Percentiles rank a stretch among this genome's conserved stretches.
These are phyloP conservation scores for Selenicereus undatus DNA, from an alignment of 148 eudicot genomes.

Conservation along the genomic window DNA sequence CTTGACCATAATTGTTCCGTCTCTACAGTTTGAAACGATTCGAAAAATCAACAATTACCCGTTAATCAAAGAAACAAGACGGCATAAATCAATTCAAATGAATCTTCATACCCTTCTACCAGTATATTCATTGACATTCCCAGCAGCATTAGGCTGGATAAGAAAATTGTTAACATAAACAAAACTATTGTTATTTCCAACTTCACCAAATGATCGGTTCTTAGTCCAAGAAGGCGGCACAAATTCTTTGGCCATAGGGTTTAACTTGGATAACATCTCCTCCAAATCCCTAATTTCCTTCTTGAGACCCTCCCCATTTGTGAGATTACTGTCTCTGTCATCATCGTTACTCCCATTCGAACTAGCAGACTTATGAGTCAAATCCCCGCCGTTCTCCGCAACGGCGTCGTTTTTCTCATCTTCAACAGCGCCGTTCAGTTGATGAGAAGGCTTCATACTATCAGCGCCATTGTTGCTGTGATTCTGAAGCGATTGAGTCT, in stretches of 20 bases:
- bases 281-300: conserved; percentile 67
- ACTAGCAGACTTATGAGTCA: conserved; percentile 14
- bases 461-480: background rate
- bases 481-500: conserved; percentile 8
- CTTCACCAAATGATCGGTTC: conserved; percentile 18
- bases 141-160: conserved; percentile 38
- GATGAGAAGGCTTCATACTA: background rate
- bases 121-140: conserved; percentile 36
- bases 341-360: background rate
- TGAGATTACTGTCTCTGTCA: background rate
- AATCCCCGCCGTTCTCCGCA: conserved; percentile 2
- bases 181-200: conserved; percentile 17
- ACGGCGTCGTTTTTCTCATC: conserved; percentile 16
- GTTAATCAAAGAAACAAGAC: background rate
- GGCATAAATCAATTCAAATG: conserved; percentile 6
- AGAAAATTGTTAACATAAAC: conserved; percentile 41
- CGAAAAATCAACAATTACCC: background rate
- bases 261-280: conserved; percentile 69
- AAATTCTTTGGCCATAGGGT: conserved; percentile 83
- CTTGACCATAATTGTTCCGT: conserved; percentile 46
- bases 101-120: conserved; percentile 46
- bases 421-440: conserved; percentile 9
- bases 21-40: conserved; percentile 33
- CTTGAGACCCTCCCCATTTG: conserved; percentile 46
- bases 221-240: conserved; percentile 51